These are phyloP conservation scores for Leptomonas seymouri DNA, from an alignment of 208 protist species.

Conservation along the genomic window DNA sequence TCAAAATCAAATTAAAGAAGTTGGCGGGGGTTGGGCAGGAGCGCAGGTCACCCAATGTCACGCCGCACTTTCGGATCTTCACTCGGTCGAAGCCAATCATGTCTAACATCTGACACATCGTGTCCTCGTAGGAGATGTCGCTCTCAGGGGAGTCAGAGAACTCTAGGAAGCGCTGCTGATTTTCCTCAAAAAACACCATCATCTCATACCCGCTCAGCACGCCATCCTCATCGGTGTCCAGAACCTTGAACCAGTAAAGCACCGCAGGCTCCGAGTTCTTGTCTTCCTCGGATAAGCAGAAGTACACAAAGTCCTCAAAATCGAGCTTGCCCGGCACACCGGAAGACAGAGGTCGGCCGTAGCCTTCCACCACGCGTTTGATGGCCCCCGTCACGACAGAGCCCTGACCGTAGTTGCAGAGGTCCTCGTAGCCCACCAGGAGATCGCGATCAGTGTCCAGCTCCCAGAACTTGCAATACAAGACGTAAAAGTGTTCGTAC, in stretches of 20 bases:
- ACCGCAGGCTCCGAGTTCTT: constrained; percentile 91
- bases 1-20: constrained; percentile 97
- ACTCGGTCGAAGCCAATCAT: constrained; percentile 84
- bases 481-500: constrained; percentile 99
- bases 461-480: constrained; percentile 99
- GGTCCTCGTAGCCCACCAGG: constrained; percentile 86
- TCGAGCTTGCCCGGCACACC: constrained; percentile 64
- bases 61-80: constrained; percentile 43
- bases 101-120: constrained; percentile 96
- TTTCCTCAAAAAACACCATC: constrained; percentile 93
- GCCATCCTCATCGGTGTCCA: constrained; percentile 95
- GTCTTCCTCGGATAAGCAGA: constrained; percentile 97
- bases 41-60: constrained; percentile 93
- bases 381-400: constrained; percentile 75
- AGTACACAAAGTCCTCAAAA: constrained; percentile 97
- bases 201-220: constrained; percentile 94
- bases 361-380: constrained; percentile 78
- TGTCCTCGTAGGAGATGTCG: constrained; percentile 80
- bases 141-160: constrained; percentile 59
- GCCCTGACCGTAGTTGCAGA: constrained; percentile 88
- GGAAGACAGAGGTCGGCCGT: constrained; percentile 63
- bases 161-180: constrained; percentile 88
- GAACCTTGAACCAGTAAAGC: constrained; percentile 96
- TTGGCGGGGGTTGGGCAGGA: constrained; percentile 81
- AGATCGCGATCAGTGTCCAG: constrained; percentile 96